phyloP scores from a whole-genome alignment of 345 rosid species.

The Salix koriyanagi region DNA sequence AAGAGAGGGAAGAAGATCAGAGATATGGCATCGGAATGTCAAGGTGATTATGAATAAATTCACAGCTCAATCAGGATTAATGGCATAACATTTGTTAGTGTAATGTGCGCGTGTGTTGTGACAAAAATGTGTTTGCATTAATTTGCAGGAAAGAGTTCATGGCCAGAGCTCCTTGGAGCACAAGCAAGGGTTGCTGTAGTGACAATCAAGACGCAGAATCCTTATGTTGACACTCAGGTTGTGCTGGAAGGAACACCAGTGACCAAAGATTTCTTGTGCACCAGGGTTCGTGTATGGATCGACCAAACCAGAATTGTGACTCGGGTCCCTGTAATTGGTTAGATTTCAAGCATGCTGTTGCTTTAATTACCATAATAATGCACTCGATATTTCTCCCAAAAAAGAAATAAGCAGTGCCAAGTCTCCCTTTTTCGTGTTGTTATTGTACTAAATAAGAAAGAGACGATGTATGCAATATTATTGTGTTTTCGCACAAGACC shows the following conservation, averaged over 20 bases:
- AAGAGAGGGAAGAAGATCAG: too few relatives aligned
- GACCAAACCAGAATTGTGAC: constrained; percentile 1
- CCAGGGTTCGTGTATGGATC: constrained; percentile 20
- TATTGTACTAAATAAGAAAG: background rate
- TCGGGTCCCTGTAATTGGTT: constrained; percentile 1
- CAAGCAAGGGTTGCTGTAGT: background rate
- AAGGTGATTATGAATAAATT: too few relatives aligned
- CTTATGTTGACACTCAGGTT: background rate
- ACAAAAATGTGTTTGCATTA: background rate
- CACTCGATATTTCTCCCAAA: background rate
- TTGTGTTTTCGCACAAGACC: background rate
- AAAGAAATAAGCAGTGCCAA: too few relatives aligned
- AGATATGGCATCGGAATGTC: too few relatives aligned
- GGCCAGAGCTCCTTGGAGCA: constrained; percentile 20
- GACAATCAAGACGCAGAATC: constrained; percentile 19
- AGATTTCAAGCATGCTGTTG: too few relatives aligned
- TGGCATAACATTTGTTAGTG: too few relatives aligned
- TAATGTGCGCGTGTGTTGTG: too few relatives aligned
- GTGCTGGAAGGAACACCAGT: background rate
- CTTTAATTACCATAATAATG: background rate
- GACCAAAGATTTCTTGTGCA: background rate
- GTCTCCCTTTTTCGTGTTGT: background rate
- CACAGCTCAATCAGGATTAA: too few relatives aligned
- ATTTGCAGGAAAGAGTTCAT: constrained; percentile 17
- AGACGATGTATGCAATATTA: background rate